These are phyloP conservation scores for Claviceps maximensis DNA, from an alignment of 2,329 filamentous ascomycete genomes.

Conservation along the genomic window DNA sequence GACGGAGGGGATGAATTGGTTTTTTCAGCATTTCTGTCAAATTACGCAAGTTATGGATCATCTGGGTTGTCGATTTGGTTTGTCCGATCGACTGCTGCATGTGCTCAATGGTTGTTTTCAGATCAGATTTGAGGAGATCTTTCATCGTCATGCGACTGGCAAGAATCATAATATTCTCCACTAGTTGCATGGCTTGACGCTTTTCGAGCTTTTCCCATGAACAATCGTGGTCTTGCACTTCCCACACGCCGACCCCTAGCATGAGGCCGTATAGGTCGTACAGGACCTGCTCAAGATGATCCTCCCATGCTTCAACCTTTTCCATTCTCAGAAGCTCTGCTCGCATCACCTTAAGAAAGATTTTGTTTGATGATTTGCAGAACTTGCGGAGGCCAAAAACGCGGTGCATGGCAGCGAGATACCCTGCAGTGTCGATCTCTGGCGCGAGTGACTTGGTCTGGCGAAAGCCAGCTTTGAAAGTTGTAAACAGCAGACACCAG, in stretches of 20 bases:
- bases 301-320: conserved; percentile 69
- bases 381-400: conserved; percentile 71
- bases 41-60: conserved; percentile 78
- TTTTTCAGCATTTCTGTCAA: conserved; percentile 71
- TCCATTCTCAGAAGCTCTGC: conserved; percentile 67
- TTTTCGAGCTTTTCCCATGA: conserved; percentile 65
- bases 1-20: conserved; percentile 65
- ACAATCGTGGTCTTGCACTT: conserved; percentile 69
- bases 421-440: conserved; percentile 63
- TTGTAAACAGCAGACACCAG: conserved; percentile 76
- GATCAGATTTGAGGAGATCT: conserved; percentile 79
- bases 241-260: conserved; percentile 52
- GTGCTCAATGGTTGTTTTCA: conserved; percentile 82
- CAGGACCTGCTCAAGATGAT: conserved; percentile 73
- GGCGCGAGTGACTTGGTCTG: conserved; percentile 45
- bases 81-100: conserved; percentile 78
- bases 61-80: conserved; percentile 63
- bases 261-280: conserved; percentile 75
- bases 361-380: conserved; percentile 74
- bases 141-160: conserved; percentile 78
- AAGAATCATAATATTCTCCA: conserved; percentile 72
- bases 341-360: conserved; percentile 81
- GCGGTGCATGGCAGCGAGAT: conserved; percentile 69
- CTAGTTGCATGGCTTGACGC: conserved; percentile 63
- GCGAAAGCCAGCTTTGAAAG: conserved; percentile 67